Conservation (phyloP, 2,329 filamentous ascomycete genomes). For the Fusarium tricinctum region DNA sequence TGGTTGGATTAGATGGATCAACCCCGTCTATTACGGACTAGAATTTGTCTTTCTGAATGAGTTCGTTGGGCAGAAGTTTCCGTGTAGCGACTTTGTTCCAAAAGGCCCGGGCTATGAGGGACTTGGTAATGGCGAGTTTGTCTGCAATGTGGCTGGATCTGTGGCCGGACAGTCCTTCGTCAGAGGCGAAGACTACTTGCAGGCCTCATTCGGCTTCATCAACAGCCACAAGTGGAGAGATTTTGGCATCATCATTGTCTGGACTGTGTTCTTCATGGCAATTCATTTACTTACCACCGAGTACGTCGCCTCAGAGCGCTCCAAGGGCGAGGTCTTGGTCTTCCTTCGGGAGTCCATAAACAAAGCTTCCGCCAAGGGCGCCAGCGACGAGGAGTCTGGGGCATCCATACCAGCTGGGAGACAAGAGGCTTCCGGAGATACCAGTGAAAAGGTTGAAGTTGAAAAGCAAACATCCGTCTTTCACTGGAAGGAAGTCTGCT, state of each 20-base stretch:
- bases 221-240: slow-evolving; percentile 38
- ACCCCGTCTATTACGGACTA: slow-evolving; percentile 73
- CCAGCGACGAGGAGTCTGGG: slow-evolving; percentile 11
- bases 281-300: slow-evolving; percentile 30
- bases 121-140: slow-evolving; percentile 10
- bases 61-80: slow-evolving; percentile 62
- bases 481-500: slow-evolving; percentile 78
- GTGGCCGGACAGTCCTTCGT: background rate
- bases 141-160: slow-evolving; percentile 6
- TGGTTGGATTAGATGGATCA: slow-evolving; percentile 75
- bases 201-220: slow-evolving; percentile 25
- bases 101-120: slow-evolving; percentile 12
- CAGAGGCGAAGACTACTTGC: slow-evolving; percentile 3
- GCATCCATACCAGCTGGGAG: background rate
- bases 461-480: slow-evolving; percentile 61
- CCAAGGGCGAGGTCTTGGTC: slow-evolving; percentile 39
- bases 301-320: slow-evolving; percentile 36
- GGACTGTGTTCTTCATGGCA: slow-evolving; percentile 31
- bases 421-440: background rate
- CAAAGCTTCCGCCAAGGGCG: background rate
- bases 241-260: slow-evolving; percentile 31
- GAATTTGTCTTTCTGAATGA: slow-evolving; percentile 75
- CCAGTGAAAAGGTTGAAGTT: slow-evolving; percentile 3
- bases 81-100: slow-evolving; percentile 59
- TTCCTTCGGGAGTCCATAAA: slow-evolving; percentile 28